Evolutionary conservation across 805 yeast genomes (phyloP), one percentile per base, ranked within the genome.

Genomic region (Candida piceae): DNA sequence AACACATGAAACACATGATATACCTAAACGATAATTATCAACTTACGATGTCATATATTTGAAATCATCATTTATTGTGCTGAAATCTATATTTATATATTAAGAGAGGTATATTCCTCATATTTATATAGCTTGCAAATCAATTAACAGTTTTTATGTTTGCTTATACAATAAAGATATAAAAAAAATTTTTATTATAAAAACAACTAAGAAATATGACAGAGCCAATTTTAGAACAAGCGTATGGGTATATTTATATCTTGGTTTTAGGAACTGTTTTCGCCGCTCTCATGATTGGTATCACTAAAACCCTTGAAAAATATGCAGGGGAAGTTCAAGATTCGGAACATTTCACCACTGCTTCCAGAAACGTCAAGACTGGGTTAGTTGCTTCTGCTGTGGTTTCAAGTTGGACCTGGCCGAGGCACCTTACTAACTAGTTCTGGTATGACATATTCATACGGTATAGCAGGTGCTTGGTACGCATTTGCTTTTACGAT

Each of bases 271-370:
- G 73, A 17, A 66, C 67, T 9, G 66, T 65, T 33, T 70, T 70
- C 46, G 73, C 74, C 4, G 43, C 63, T 7, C 40, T 69, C 22
- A 70, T 70, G 73, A 54, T 61, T 24, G 32, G 41, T 19, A 58
- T 69, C 40, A 63, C 74, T 3, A 53, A 52, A 38, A 40, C 63
- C 5, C 62, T 66, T 23, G 59, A 58, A 11, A 57, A 47, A 29
- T 66, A 53, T 47, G 50, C 55, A 15, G 66, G 67, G 23, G 66
- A 68, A 39, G 55, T 55, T 17, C 69, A 64, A 43, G 60, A 64
- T 35, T 62, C 70, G 4, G 74, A 70, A 36, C 66, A 62, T 50
- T 68, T 69, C 44, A 58, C 69, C 4, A 66, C 73, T 4, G 72
- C 74, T 7, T 61, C 66, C 5, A 60, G 75, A 54, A 57, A 58